Base-by-base conservation (phyloP, 78 protist genomes). In the Polysphondylium violaceum region DNA sequence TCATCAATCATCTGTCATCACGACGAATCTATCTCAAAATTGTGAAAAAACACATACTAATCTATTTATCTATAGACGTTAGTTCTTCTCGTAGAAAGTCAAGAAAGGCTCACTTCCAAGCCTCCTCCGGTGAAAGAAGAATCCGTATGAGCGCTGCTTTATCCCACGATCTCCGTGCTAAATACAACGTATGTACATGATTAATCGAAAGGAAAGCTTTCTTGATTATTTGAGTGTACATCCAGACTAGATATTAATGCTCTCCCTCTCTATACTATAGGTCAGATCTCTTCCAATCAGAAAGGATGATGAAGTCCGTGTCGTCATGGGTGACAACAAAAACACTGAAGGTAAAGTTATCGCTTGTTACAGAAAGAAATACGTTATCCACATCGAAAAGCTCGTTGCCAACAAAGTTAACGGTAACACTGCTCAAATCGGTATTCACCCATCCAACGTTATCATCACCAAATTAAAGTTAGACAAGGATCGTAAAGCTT, bases 41-140 rank as follows among this genome's bases (percentile, higher is more conserved):
- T n/a, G n/a, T n/a, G n/a, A n/a, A n/a, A n/a, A n/a, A n/a, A n/a
- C n/a, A n/a, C n/a, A n/a, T n/a, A n/a, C n/a, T n/a, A n/a, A n/a
- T n/a, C n/a, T n/a, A n/a, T n/a, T n/a, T 47, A 12, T 47, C 11
- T 47, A 12, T 47, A 60, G 71, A 88, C 79, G 99, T 98, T 27
- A 50, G 94, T 68, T 93, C 97, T 0, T 83, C 97, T 25, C 94
- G 99, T 59, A 94, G 99, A 35, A 99, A 98, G 96, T 23, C 40
- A 67, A 97, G 99, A 89, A 97, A 96, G 97, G 99, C 99, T 7
- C 99, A 99, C 98, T 99, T 99, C 98, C 31, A 87, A 51, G 99
- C 99, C 53, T 96, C 98, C 2, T 97, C 99, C 31, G 36, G 51
- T 60, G 92, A 88, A 53, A 97, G 99, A 60, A 95, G 99, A 51